These are phyloP conservation scores for Gypsophila paniculata DNA, from an alignment of 179 eudicot genomes.

Conservation along the genomic window DNA sequence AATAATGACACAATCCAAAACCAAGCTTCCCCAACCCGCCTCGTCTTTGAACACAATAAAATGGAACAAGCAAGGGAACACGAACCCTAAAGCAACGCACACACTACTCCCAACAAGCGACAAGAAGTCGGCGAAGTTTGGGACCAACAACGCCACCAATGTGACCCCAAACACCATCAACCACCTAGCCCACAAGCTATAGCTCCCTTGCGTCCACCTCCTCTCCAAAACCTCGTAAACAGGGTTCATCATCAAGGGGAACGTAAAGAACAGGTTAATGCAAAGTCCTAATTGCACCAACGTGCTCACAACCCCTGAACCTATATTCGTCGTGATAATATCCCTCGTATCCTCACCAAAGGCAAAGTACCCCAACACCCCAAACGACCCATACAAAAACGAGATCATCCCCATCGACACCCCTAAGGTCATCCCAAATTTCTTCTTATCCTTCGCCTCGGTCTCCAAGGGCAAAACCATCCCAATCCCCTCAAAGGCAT, in stretches of 20 bases:
- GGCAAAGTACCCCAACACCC: conserved; percentile 77
- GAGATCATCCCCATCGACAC: conserved; percentile 63
- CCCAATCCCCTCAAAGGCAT: conserved; percentile 90
- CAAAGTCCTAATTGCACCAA: conserved; percentile 74
- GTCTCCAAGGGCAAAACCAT: conserved; percentile 84
- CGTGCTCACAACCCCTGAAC: conserved; percentile 62
- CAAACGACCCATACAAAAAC: conserved; percentile 63
- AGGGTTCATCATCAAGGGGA: conserved; percentile 97
- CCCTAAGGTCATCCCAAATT: conserved; percentile 57
- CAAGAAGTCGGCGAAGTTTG: conserved; percentile 90
- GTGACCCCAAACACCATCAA: conserved; percentile 51
- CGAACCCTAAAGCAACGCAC: conserved; percentile 75
- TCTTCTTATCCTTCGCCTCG: conserved; percentile 56
- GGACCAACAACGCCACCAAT: conserved; percentile 68
- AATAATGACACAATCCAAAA: conserved; percentile 46
- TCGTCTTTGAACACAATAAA: conserved; percentile 58
- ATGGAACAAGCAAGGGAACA: conserved; percentile 85
- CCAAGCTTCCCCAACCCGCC: conserved; percentile 38
- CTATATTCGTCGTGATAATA: conserved; percentile 80
- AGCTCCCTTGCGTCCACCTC: conserved; percentile 52
- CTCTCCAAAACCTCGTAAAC: conserved; percentile 91
- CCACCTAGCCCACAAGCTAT: conserved; percentile 82
- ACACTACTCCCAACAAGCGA: conserved; percentile 95
- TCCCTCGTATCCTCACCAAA: conserved; percentile 78
- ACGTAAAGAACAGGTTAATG: conserved; percentile 72